Evolutionary conservation across 2,329 filamentous ascomycete genomes (phyloP), one percentile per base, ranked within the genome.

Genomic region (Fusarium falciforme): DNA sequence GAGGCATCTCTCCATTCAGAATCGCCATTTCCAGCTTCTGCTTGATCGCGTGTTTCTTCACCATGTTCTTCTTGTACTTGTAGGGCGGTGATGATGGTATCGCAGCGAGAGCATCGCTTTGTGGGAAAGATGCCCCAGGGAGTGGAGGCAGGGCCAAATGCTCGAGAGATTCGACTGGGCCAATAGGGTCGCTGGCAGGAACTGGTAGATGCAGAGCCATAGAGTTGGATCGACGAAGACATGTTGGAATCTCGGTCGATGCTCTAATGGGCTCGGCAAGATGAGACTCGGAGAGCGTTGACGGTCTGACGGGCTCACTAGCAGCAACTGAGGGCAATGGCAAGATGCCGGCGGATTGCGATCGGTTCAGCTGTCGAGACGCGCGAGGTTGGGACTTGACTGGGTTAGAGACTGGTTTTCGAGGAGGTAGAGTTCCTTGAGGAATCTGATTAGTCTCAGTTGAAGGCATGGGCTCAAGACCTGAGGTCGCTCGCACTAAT

Each of bases 1-100:
- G 92, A 0, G 96, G 96, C 87, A 95, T 93, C 74, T 95, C 90
- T 6, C 96, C 96, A 64, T 91, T 90, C n/a, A 88, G 88, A 63
- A 98, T 91, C 0, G 90, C 91, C 42, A 85, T 84, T 73, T 92
- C 88, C 2, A 92, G 79, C 47, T 87, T 87, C 71, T 91, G 87
- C 77, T 87, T 88, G 74, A 91, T 90, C 3, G 88, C 85, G 52
- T 88, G 84, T 74, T 93, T 93, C 78, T 91, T 90, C 4, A 90
- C 88, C 25, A 85, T 82, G 84, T 92, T 87, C 87, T 93, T 89
- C 87, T 92, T 86, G 81, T 89, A 83, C 83, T 89, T 81, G 82
- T 86, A 75, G 82, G 87, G 79, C 1, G 80, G 80, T 0, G 84
- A 83, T 5, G 84, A 84, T 5, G 83, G 83, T n/a, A 80, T 79